These are phyloP conservation scores for Heliamphora ciliata DNA, from an alignment of 179 eudicot species.

Conservation along the genomic window DNA sequence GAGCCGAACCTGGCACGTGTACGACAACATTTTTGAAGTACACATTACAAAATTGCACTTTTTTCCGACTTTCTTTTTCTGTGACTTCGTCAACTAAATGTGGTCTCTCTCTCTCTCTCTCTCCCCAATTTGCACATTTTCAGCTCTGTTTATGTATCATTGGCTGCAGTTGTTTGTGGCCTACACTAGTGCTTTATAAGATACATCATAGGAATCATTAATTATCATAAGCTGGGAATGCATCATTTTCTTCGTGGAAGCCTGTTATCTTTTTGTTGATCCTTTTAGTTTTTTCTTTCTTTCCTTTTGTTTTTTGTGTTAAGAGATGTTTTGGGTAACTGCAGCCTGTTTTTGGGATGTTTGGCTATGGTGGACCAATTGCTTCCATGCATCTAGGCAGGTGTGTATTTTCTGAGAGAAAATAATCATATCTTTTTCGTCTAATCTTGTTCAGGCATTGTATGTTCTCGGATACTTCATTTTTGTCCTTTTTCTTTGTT, in stretches of 20 bases:
- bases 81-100: background rate
- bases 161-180: background rate
- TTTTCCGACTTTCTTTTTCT: too few relatives aligned
- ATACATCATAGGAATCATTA: background rate
- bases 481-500: background rate
- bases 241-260: background rate
- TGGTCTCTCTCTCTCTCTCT: background rate
- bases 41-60: too few relatives aligned
- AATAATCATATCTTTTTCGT: background rate
- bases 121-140: too few relatives aligned
- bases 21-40: too few relatives aligned
- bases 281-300: background rate
- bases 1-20: too few relatives aligned
- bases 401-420: conserved; percentile 23
- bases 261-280: background rate
- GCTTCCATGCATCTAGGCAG: conserved; percentile 78
- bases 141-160: background rate
- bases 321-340: conserved; percentile 15
- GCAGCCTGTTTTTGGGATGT: conserved; percentile 87
- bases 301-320: background rate
- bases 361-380: conserved; percentile 67
- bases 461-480: background rate
- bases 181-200: background rate
- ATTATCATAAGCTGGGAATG: background rate
- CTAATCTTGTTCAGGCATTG: background rate